Evolutionary conservation across 2,329 filamentous ascomycete species (phyloP).

Genomic region (Phyllosticta ampelicida): DNA sequence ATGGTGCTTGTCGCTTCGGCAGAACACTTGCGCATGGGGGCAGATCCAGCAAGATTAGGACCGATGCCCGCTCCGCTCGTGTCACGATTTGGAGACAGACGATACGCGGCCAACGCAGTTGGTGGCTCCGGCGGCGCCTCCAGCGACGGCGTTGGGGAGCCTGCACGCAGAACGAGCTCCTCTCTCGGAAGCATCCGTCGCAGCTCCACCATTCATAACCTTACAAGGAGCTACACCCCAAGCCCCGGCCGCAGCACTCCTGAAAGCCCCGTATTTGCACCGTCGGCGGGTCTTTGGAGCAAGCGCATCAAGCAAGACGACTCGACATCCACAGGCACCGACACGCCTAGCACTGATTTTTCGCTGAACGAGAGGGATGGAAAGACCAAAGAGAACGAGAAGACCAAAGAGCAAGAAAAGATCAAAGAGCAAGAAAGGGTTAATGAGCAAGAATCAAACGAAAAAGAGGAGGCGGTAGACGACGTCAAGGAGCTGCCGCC

Average conservation of each 20-base stretch:
- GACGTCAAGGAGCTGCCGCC: conserved; percentile 21
- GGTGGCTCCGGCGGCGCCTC: conserved; percentile 10
- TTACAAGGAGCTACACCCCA: conserved; percentile 17
- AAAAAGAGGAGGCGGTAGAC: conserved; percentile 21
- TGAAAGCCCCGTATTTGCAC: conserved; percentile 14
- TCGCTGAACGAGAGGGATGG: conserved; percentile 20
- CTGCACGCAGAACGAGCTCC: conserved; percentile 23
- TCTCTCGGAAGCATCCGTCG: conserved; percentile 31
- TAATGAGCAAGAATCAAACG: conserved; percentile 13
- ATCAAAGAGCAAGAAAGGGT: conserved; percentile 8
- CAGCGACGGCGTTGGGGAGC: conserved; percentile 21
- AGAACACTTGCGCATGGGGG: conserved; percentile 55
- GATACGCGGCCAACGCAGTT: conserved; percentile 17
- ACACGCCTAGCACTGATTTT: conserved; percentile 23
- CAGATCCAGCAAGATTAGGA: conserved; percentile 28
- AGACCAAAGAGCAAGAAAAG: conserved; percentile 15
- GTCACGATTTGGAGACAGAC: conserved; percentile 16
- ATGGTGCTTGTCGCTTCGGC: conserved; percentile 64
- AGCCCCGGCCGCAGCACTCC: conserved; percentile 15
- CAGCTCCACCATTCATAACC: conserved; percentile 18
- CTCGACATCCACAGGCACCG: conserved; percentile 13
- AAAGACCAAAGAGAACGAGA: conserved; percentile 15
- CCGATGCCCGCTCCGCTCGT: neutral
- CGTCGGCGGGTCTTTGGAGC: conserved; percentile 31
- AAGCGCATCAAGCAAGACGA: conserved; percentile 16